A percentile compares a stretch with the other conserved stretches of the same genome.
Evolutionary conservation across 1,284 basidiomycete species (phyloP).

Genomic region (Stygiomarasmius scandens): DNA sequence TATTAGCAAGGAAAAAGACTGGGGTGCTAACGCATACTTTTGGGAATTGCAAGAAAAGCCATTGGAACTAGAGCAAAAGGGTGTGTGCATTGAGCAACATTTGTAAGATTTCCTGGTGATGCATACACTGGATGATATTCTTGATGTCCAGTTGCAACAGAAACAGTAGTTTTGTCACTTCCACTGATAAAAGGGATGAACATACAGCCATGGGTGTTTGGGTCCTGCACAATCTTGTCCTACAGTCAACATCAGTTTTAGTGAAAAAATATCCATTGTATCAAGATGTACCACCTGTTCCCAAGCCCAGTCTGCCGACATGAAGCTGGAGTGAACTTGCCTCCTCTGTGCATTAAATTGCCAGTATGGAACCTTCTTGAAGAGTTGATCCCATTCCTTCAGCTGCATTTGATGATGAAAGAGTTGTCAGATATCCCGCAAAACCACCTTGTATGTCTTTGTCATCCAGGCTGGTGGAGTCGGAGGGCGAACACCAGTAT

Average conservation of each 20-base stretch:
- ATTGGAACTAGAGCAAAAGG: conserved; percentile 20
- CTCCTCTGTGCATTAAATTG: conserved; percentile 23
- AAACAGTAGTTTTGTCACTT: conserved; percentile 38
- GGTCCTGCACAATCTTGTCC: conserved; percentile 26
- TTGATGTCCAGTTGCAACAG: conserved; percentile 35
- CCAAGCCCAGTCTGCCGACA: conserved; percentile 31
- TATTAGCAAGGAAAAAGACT: conserved; percentile 6
- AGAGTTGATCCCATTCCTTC: conserved; percentile 20
- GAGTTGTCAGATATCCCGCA: conserved; percentile 16
- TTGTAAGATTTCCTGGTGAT: conserved; percentile 26
- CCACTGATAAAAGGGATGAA: conserved; percentile 35
- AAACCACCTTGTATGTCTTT: conserved; percentile 23
- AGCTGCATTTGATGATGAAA: conserved; percentile 21
- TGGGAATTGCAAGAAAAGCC: conserved; percentile 29
- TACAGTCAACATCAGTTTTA: conserved; percentile 7
- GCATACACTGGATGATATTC: conserved; percentile 34
- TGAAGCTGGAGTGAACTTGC: conserved; percentile 23
- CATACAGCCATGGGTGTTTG: conserved; percentile 24
- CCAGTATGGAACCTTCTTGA: conserved; percentile 21
- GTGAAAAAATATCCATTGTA: background rate
- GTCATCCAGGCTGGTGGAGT: conserved; percentile 27
- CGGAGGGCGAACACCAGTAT: conserved; percentile 23
- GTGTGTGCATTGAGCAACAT: conserved; percentile 23
- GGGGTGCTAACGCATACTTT: conserved; percentile 24
- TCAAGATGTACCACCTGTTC: conserved; percentile 13